Percentiles rank a stretch among this genome's conserved stretches.
These are phyloP conservation scores for Chernovozyma aurita DNA, from an alignment of 1,139 yeast species.

Conservation along the genomic window DNA sequence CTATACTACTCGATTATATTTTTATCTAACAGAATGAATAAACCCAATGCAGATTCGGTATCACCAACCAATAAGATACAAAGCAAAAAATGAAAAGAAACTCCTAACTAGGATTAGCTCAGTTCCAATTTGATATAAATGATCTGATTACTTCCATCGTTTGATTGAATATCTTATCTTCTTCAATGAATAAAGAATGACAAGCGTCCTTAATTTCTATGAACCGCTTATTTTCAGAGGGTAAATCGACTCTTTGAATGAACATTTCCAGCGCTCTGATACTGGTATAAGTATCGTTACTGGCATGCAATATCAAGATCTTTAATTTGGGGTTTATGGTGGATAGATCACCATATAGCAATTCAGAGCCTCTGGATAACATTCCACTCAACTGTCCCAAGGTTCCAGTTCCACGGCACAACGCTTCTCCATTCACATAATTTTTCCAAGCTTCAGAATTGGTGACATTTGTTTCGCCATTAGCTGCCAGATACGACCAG, in stretches of 20 bases:
- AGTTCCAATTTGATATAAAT: not conserved
- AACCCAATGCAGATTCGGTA: too few relatives aligned
- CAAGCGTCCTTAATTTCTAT: conserved; percentile 12
- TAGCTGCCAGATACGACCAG: conserved; percentile 2
- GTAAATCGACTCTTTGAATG: conserved; percentile 12
- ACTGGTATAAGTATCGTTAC: conserved; percentile 15
- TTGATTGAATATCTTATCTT: conserved; percentile 14
- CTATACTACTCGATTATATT: too few relatives aligned
- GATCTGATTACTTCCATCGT: conserved; percentile 4
- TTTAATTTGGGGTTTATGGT: conserved; percentile 9
- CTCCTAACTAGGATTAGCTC: too few relatives aligned
- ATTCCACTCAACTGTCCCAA: conserved; percentile 16
- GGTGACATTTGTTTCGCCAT: conserved; percentile 14
- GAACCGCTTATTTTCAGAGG: conserved; percentile 11
- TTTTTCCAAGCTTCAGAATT: conserved; percentile 15
- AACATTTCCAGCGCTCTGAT: conserved; percentile 13
- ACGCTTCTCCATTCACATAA: conserved; percentile 14
- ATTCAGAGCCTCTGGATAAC: conserved; percentile 15
- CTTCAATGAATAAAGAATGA: conserved; percentile 20
- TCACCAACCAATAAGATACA: too few relatives aligned
- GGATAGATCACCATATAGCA: conserved; percentile 9
- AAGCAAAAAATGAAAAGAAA: too few relatives aligned
- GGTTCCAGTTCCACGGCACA: conserved; percentile 16
- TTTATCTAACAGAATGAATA: too few relatives aligned
- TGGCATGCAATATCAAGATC: conserved; percentile 15